phyloP scores from a whole-genome alignment of 2,329 filamentous ascomycete genomes.

The Phialophora expanda region DNA sequence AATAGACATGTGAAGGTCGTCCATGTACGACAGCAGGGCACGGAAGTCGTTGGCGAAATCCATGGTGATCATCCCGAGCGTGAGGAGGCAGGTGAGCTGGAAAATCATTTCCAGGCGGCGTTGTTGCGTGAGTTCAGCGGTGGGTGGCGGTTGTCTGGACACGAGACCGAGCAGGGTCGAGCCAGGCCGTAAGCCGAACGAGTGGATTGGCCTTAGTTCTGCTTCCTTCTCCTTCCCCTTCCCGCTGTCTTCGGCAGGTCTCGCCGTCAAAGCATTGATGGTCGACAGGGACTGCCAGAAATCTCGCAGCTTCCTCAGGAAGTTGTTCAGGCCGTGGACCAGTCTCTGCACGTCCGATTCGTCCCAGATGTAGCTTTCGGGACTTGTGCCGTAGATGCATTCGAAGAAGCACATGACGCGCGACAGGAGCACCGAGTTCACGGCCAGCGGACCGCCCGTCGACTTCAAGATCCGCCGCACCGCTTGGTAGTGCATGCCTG shows the following conservation, averaged over 20 bases:
- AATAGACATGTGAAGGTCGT: slow-evolving; percentile 26
- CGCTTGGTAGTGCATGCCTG: slow-evolving; percentile 31
- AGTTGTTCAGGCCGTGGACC: slow-evolving; percentile 24
- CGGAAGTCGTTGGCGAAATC: slow-evolving; percentile 30
- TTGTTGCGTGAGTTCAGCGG: slow-evolving; percentile 27
- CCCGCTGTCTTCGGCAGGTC: neutral
- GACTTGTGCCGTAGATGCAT: slow-evolving; percentile 36
- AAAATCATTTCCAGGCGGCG: slow-evolving; percentile 33
- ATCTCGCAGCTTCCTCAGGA: slow-evolving; percentile 24
- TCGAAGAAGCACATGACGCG: slow-evolving; percentile 36
- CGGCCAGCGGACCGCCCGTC: slow-evolving; percentile 31
- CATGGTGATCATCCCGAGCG: slow-evolving; percentile 28
- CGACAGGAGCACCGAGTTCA: slow-evolving; percentile 31
- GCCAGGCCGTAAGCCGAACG: slow-evolving; percentile 26
- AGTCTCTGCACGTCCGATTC: slow-evolving; percentile 27
- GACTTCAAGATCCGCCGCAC: slow-evolving; percentile 32
- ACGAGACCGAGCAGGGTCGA: slow-evolving; percentile 28
- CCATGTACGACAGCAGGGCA: slow-evolving; percentile 32
- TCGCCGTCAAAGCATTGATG: slow-evolving; percentile 22
- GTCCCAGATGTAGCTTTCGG: slow-evolving; percentile 36
- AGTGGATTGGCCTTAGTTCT: slow-evolving; percentile 18
- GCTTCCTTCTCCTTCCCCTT: slow-evolving; percentile 1
- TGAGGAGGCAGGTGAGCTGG: slow-evolving; percentile 32
- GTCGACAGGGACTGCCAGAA: slow-evolving; percentile 30
- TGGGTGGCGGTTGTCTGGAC: slow-evolving; percentile 17